These are phyloP conservation scores for Didymella glomerata DNA, from an alignment of 2,329 filamentous ascomycete genomes.

Conservation along the genomic window DNA sequence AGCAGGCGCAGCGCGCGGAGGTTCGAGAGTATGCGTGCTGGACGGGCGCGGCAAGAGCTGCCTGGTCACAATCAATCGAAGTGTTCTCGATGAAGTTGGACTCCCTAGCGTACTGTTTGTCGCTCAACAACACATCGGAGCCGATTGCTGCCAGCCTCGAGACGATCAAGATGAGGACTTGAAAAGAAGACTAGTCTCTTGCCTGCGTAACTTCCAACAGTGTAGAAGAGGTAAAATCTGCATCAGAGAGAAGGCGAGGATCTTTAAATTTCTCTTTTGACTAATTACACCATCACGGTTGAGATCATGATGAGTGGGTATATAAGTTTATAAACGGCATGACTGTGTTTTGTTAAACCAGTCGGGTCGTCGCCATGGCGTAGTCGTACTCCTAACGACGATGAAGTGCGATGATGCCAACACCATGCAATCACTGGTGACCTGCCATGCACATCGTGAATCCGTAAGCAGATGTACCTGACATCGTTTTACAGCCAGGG, in stretches of 20 bases:
- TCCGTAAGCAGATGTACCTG: not conserved
- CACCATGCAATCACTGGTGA: not conserved
- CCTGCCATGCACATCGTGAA: not conserved
- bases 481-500: not conserved
- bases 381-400: not conserved
- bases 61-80: not conserved
- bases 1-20: too few relatives aligned
- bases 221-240: too few relatives aligned
- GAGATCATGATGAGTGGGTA: not conserved
- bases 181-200: not conserved
- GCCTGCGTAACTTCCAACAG: not conserved
- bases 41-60: not conserved
- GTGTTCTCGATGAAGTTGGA: not conserved
- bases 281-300: not conserved
- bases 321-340: not conserved
- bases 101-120: not conserved
- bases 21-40: not conserved
- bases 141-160: not conserved
- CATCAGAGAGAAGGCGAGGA: too few relatives aligned
- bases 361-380: not conserved
- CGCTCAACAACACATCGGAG: not conserved
- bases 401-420: not conserved
- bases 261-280: not conserved
- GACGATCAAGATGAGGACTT: not conserved
- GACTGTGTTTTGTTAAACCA: not conserved